Evolutionary conservation across 2,329 filamentous ascomycete species (phyloP).

Genomic region (Acrocalymma vagum): DNA sequence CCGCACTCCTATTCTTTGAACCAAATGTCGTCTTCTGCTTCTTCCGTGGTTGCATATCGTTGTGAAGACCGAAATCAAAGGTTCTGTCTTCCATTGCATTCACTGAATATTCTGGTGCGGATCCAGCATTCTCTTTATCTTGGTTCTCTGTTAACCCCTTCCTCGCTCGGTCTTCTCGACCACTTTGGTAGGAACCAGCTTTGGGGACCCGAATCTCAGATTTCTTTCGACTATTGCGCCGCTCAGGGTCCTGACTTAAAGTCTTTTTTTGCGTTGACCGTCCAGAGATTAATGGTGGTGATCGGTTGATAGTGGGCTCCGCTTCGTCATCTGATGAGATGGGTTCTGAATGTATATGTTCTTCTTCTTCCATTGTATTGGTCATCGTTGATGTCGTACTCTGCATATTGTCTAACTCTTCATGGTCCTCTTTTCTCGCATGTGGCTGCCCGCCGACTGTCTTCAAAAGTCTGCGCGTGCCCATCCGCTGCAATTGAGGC

Average conservation of each 20-base stretch:
- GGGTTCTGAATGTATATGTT: constrained; percentile 28
- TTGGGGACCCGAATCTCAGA: constrained; percentile 13
- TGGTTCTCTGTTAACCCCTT: constrained; percentile 9
- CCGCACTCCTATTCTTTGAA: not conserved
- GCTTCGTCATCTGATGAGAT: constrained; percentile 31
- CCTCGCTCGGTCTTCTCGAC: constrained; percentile 16
- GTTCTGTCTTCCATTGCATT: constrained; percentile 2
- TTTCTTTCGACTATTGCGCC: constrained; percentile 3
- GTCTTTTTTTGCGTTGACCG: not conserved
- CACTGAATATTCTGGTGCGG: constrained; percentile 9
- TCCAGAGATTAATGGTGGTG: not conserved
- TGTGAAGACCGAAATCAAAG: constrained; percentile 7
- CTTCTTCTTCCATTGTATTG: constrained; percentile 6
- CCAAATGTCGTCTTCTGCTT: constrained; percentile 11
- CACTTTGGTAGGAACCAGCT: constrained; percentile 13
- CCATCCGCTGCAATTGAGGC: too few relatives aligned
- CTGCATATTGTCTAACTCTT: constrained; percentile 32
- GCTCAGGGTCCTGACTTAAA: constrained; percentile 6
- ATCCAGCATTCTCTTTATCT: constrained; percentile 26
- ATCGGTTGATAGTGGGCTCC: not conserved
- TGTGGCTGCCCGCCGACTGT: constrained; percentile 43
- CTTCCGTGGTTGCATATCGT: constrained; percentile 15
- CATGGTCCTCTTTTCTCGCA: constrained; percentile 48
- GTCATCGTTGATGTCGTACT: not conserved
- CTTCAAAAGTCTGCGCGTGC: constrained; percentile 38